Evolutionary conservation across 352 stramenopile species (phyloP).

Genomic region (Phytopythium helicoides): DNA sequence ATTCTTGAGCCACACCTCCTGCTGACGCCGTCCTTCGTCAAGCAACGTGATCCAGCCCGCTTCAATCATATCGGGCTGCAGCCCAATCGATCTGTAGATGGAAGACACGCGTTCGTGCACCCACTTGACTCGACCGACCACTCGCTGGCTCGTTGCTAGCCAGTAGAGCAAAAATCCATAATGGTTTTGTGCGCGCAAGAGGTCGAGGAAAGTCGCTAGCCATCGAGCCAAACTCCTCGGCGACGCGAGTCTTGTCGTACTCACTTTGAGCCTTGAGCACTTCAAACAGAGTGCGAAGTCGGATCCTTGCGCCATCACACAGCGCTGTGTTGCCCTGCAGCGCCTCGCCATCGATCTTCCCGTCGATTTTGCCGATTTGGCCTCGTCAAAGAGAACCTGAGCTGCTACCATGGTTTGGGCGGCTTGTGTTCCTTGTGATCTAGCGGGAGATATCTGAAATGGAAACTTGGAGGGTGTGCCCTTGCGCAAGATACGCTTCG

Average conservation of each 20-base stretch:
- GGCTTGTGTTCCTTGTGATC: no score
- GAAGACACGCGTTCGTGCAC: background rate
- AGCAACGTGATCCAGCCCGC: background rate
- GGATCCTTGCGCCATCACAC: no score
- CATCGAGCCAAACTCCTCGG: background rate
- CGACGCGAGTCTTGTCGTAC: background rate
- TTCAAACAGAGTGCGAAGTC: no score
- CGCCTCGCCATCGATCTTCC: no score
- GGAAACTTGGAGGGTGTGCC: no score
- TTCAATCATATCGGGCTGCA: background rate
- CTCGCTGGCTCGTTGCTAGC: background rate
- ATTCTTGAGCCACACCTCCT: background rate
- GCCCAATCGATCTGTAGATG: background rate
- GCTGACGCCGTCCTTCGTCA: background rate
- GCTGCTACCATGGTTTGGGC: no score
- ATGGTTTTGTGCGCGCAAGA: constrained; percentile 1
- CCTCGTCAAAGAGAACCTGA: no score
- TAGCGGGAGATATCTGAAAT: no score
- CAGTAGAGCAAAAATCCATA: background rate
- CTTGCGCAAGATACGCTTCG: no score
- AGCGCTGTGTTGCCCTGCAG: no score
- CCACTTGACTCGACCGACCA: background rate
- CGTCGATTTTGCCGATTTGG: no score
- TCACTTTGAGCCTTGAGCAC: no score
- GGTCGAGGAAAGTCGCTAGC: background rate